phyloP scores from a whole-genome alignment of 306 rosid species.

The Betula pendula region DNA sequence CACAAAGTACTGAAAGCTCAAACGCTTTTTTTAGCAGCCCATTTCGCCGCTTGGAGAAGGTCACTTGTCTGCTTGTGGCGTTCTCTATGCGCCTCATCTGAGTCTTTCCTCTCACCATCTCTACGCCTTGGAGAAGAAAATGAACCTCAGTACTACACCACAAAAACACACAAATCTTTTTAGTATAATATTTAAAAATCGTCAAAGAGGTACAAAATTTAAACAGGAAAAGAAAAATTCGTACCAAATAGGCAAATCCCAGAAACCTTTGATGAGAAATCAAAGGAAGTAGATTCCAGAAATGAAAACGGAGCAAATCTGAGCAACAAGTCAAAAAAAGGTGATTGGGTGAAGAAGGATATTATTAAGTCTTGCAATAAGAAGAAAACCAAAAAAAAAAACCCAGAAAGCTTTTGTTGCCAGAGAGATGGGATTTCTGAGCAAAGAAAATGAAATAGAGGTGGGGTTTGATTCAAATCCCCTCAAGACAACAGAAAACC shows the following conservation, averaged over 20 bases:
- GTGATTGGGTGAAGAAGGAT: background rate
- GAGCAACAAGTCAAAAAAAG: background rate
- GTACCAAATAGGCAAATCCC: constrained; percentile 20
- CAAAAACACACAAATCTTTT: background rate
- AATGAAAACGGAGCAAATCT: background rate
- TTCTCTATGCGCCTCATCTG: constrained; percentile 84
- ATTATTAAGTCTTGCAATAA: background rate
- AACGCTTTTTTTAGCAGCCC: constrained; percentile 88
- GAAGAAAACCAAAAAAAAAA: background rate
- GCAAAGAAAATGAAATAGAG: background rate
- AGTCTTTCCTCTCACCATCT: constrained; percentile 94
- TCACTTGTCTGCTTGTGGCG: constrained; percentile 87
- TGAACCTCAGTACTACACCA: background rate
- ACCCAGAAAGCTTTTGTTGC: constrained; percentile 10
- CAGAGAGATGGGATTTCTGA: background rate
- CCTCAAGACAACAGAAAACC: background rate
- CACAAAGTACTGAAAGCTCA: constrained; percentile 87
- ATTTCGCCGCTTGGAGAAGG: constrained; percentile 79
- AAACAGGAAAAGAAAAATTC: constrained; percentile 16
- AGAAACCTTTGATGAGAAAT: constrained; percentile 20
- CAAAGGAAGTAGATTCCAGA: constrained; percentile 2
- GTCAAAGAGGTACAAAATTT: background rate
- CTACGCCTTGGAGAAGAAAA: constrained; percentile 2
- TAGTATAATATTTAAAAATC: background rate
- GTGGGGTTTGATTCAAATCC: constrained; percentile 4